Percentiles rank a stretch among this genome's conserved stretches.
These are phyloP conservation scores for Drosera capensis DNA, from an alignment of 148 eudicot species.

Conservation along the genomic window DNA sequence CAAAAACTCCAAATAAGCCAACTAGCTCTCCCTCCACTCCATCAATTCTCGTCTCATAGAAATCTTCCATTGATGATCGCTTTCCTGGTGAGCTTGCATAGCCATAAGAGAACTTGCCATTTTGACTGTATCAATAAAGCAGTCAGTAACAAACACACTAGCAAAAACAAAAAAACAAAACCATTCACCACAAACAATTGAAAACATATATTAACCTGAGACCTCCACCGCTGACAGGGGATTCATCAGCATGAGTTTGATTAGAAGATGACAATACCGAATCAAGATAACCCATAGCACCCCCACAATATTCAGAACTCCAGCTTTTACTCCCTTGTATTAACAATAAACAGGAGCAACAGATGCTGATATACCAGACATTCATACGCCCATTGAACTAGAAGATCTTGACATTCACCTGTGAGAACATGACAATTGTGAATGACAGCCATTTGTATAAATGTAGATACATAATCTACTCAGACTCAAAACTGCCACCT, in stretches of 20 bases:
- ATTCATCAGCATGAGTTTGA: constrained; percentile 45
- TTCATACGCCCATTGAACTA: constrained; percentile 11
- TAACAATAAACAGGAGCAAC: constrained; percentile 12
- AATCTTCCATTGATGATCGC: constrained; percentile 98
- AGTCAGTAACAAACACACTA: constrained; percentile 5
- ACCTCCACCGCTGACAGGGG: constrained; percentile 81
- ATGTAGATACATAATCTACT: no score
- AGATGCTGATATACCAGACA: no score
- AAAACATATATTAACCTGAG: constrained; percentile 34
- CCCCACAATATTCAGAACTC: constrained; percentile 14
- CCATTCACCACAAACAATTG: constrained; percentile 1
- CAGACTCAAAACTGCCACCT: no score
- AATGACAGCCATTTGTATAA: no score
- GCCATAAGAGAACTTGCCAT: constrained; percentile 87
- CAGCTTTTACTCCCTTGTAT: constrained; percentile 13
- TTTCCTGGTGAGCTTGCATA: constrained; percentile 95
- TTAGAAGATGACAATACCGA: constrained; percentile 60
- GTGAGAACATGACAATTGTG: constrained; percentile 5
- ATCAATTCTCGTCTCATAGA: constrained; percentile 93
- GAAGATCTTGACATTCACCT: constrained; percentile 6
- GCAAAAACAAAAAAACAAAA: not conserved
- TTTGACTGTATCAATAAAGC: constrained; percentile 39
- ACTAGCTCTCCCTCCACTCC: constrained; percentile 82
- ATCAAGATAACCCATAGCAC: constrained; percentile 77
- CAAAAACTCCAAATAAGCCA: constrained; percentile 94